A percentile compares a stretch with the other conserved stretches of the same genome.
These are phyloP conservation scores for Eucalyptus globulus DNA, from an alignment of 345 rosid species.

Conservation along the genomic window DNA sequence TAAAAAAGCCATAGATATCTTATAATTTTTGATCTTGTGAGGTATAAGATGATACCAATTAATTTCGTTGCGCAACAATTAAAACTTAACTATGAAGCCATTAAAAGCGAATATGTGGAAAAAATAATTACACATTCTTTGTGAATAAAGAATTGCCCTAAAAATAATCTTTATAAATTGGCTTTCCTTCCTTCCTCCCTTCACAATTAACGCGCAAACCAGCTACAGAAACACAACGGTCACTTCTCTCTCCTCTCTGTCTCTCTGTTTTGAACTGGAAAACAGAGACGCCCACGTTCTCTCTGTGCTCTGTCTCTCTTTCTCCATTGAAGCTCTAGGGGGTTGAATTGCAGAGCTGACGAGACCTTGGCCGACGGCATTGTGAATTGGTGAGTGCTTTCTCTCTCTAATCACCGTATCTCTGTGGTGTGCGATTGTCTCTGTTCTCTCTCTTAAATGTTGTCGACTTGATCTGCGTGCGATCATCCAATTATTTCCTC, in stretches of 20 bases:
- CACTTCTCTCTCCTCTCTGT: background rate
- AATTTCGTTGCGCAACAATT: no score
- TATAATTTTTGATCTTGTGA: background rate
- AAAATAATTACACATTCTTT: no score
- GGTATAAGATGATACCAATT: background rate
- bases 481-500: background rate
- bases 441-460: background rate
- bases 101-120: background rate
- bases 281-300: background rate
- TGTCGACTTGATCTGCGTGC: background rate
- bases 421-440: background rate
- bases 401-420: background rate
- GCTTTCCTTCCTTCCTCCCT: background rate
- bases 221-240: background rate
- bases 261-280: background rate
- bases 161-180: background rate
- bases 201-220: background rate
- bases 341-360: background rate
- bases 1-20: background rate
- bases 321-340: background rate
- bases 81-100: background rate
- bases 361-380: background rate
- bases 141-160: background rate
- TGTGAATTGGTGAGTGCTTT: background rate
- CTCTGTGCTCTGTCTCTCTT: background rate